A percentile compares a stretch with the other conserved stretches of the same genome.
Conservation (phyloP, 495 filamentous ascomycete species). For the Penicillium verhagenii region DNA sequence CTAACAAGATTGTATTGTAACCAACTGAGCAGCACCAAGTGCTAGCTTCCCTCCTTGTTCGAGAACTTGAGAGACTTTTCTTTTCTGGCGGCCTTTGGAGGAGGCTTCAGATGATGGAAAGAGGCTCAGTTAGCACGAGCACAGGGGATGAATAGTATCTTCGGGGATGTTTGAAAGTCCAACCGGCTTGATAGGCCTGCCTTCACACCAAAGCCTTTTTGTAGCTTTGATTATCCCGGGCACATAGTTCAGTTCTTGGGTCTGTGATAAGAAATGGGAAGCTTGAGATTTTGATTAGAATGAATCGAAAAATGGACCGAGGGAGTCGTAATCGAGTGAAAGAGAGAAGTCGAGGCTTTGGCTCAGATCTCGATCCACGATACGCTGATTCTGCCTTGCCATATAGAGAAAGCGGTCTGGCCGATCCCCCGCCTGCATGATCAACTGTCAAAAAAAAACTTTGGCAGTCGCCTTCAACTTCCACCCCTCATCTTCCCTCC, state of each 20-base stretch:
- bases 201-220: conserved; percentile 32
- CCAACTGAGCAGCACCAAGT: background rate
- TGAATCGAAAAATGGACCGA: background rate
- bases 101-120: conserved; percentile 20
- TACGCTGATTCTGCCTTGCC: background rate
- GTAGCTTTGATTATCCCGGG: conserved; percentile 21
- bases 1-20: background rate
- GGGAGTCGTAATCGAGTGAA: background rate
- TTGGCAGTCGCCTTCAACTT: conserved; percentile 23
- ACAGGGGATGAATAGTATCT: conserved; percentile 27
- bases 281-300: background rate
- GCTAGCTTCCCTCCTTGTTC: background rate
- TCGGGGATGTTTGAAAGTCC: conserved; percentile 43
- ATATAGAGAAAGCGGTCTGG: conserved; percentile 12
- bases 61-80: background rate
- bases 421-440: conserved; percentile 1
- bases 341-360: background rate
- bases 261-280: background rate
- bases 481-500: conserved; percentile 6
- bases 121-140: conserved; percentile 28
- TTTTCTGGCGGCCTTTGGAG: conserved; percentile 25
- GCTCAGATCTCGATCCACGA: background rate
- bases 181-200: conserved; percentile 46
- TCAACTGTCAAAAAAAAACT: background rate
- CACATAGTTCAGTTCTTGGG: conserved; percentile 14